phyloP scores from a whole-genome alignment of 2,329 filamentous ascomycete genomes.

The Fusarium sp. region DNA sequence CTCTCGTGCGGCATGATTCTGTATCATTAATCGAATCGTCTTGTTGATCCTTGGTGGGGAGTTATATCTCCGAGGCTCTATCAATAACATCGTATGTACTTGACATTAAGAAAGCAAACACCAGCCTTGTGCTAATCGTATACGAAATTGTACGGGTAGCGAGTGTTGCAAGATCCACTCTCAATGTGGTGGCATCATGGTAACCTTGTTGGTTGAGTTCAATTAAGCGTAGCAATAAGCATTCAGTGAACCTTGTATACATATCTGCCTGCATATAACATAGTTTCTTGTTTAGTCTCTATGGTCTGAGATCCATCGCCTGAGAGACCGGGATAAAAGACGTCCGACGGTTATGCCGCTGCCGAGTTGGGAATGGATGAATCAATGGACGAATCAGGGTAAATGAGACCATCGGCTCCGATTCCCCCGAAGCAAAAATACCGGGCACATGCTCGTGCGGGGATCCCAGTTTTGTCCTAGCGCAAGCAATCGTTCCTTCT shows the following conservation, averaged over 20 bases:
- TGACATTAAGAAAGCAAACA: too few relatives aligned
- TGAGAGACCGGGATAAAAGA: background rate
- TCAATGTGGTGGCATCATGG: too few relatives aligned
- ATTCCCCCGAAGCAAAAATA: conserved; percentile 12
- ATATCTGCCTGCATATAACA: background rate
- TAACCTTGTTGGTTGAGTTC: too few relatives aligned
- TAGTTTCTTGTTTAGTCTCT: background rate
- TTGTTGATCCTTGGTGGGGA: too few relatives aligned
- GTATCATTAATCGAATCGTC: too few relatives aligned
- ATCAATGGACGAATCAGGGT: background rate
- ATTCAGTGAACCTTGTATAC: background rate
- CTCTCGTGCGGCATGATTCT: too few relatives aligned
- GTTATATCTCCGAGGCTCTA: too few relatives aligned
- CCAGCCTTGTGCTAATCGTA: too few relatives aligned
- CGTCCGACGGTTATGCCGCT: background rate
- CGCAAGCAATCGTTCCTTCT: background rate
- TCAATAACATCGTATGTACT: too few relatives aligned
- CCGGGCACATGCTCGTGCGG: conserved; percentile 1
- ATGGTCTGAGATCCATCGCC: background rate
- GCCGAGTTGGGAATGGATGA: background rate
- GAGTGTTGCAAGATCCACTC: too few relatives aligned
- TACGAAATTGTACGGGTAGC: too few relatives aligned
- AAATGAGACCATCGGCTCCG: conserved; percentile 23
- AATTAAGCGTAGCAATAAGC: background rate
- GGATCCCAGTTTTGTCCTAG: background rate